A percentile compares a stretch with the other conserved stretches of the same genome.
These are phyloP conservation scores for Brassica incana DNA, from an alignment of 345 rosid species.

Conservation along the genomic window DNA sequence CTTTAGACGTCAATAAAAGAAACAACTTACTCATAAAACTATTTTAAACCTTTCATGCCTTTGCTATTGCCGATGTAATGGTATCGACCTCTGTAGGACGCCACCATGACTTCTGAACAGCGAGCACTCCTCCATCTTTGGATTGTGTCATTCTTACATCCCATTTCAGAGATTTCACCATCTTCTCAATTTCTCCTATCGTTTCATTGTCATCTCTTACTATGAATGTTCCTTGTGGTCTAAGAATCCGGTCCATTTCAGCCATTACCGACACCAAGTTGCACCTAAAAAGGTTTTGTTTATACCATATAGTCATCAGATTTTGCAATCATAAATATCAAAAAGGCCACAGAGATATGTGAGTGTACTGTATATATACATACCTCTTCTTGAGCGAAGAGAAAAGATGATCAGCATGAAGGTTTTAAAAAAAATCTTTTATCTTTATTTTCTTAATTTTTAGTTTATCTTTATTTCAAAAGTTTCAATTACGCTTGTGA, in stretches of 20 bases:
- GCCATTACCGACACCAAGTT: slow-evolving; percentile 61
- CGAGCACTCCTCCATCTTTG: slow-evolving; percentile 1
- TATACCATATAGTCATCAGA: not conserved
- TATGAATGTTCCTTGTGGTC: not conserved
- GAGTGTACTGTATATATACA: not conserved
- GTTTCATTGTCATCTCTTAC: not conserved
- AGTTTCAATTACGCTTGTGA: not conserved
- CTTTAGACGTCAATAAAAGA: not conserved
- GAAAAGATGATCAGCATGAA: slow-evolving; percentile 83
- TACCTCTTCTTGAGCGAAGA: slow-evolving; percentile 56
- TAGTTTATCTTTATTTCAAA: not conserved
- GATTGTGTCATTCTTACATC: not conserved
- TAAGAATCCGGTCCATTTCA: slow-evolving; percentile 64
- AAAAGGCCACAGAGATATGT: not conserved
- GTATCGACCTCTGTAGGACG: slow-evolving; percentile 6
- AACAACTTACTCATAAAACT: not conserved
- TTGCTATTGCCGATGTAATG: slow-evolving; percentile 2
- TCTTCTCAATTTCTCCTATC: slow-evolving; percentile 1
- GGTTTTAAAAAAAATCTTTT: not conserved
- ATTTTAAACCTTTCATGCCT: not conserved
- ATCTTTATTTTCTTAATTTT: not conserved
- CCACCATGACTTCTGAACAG: slow-evolving; percentile 11
- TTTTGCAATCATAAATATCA: not conserved
- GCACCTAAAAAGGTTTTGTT: slow-evolving; percentile 51
- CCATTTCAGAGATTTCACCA: not conserved